These are phyloP conservation scores for Leccinum barrowsii DNA, from an alignment of 768 basidiomycete genomes.

Conservation along the genomic window DNA sequence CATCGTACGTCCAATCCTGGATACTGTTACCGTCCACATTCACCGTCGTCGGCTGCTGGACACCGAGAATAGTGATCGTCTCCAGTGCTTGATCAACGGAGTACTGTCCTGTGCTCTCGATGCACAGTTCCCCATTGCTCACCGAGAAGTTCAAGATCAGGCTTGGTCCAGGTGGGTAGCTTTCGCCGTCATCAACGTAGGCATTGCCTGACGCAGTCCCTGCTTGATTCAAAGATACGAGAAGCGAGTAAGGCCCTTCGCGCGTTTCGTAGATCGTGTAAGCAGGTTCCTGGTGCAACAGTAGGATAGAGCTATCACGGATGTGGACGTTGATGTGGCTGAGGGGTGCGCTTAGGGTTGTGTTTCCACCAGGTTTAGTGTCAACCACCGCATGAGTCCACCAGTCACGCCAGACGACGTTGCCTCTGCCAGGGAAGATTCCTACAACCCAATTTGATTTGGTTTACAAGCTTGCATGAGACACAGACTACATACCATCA, in stretches of 20 bases:
- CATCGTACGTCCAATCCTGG: constrained; percentile 39
- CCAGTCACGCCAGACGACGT: constrained; percentile 68
- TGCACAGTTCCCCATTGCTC: constrained; percentile 32
- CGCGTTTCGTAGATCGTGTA: constrained; percentile 71
- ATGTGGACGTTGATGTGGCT: constrained; percentile 78
- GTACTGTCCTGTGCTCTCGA: constrained; percentile 33
- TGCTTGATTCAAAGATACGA: constrained; percentile 49
- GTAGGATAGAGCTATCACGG: constrained; percentile 60
- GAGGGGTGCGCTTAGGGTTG: constrained; percentile 62
- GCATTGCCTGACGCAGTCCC: constrained; percentile 56
- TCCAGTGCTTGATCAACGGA: constrained; percentile 43
- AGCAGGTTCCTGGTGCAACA: constrained; percentile 59
- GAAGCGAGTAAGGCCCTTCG: constrained; percentile 56
- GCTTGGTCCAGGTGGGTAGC: constrained; percentile 51
- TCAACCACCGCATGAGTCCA: constrained; percentile 60
- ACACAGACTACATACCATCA: constrained; percentile 41
- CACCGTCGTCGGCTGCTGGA: constrained; percentile 39
- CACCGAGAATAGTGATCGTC: constrained; percentile 59
- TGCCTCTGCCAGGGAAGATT: constrained; percentile 60
- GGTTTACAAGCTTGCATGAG: neutral
- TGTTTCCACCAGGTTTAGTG: constrained; percentile 37
- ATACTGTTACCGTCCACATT: constrained; percentile 35
- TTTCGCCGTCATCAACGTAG: constrained; percentile 73
- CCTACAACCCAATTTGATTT: constrained; percentile 33
- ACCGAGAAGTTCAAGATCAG: constrained; percentile 45